phyloP scores from a whole-genome alignment of 2,329 filamentous ascomycete genomes.

The Achaetomium macrosporum region DNA sequence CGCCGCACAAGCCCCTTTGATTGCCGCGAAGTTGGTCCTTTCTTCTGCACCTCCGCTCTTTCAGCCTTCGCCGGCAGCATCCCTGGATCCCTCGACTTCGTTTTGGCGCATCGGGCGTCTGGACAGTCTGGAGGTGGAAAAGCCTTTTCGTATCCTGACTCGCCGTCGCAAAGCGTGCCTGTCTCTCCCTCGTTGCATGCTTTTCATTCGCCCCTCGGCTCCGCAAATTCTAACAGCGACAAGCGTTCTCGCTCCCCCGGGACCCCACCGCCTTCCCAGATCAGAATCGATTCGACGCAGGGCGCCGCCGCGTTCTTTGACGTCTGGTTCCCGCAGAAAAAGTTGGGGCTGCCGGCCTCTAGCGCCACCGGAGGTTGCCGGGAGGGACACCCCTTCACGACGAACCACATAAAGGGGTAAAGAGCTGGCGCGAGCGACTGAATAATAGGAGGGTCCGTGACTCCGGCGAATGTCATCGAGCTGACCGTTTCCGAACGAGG shows the following conservation, averaged over 20 bases:
- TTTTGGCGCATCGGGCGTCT: too few relatives aligned
- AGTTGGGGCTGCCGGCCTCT: not conserved
- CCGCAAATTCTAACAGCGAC: not conserved
- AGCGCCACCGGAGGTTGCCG: slow-evolving; percentile 5
- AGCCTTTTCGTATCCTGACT: slow-evolving; percentile 1
- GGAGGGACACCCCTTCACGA: not conserved
- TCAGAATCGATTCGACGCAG: slow-evolving; percentile 4
- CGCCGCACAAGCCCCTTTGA: slow-evolving; percentile 9
- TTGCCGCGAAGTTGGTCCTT: not conserved
- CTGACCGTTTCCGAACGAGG: not conserved
- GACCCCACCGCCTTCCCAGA: slow-evolving; percentile 6
- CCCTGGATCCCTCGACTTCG: too few relatives aligned
- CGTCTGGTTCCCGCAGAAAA: not conserved
- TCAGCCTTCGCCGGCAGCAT: not conserved
- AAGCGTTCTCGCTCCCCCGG: not conserved
- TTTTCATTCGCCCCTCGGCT: slow-evolving; percentile 11
- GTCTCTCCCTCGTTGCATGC: not conserved
- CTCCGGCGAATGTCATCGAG: not conserved
- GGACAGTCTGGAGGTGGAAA: not conserved
- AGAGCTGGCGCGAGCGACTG: not conserved
- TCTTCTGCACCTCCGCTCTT: not conserved
- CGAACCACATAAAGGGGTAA: not conserved
- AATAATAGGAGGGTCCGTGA: too few relatives aligned
- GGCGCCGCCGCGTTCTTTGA: not conserved
- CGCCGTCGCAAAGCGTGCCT: not conserved